Base-by-base conservation (phyloP, 352 stramenopile genomes). In the Saprolegnia diclina region DNA sequence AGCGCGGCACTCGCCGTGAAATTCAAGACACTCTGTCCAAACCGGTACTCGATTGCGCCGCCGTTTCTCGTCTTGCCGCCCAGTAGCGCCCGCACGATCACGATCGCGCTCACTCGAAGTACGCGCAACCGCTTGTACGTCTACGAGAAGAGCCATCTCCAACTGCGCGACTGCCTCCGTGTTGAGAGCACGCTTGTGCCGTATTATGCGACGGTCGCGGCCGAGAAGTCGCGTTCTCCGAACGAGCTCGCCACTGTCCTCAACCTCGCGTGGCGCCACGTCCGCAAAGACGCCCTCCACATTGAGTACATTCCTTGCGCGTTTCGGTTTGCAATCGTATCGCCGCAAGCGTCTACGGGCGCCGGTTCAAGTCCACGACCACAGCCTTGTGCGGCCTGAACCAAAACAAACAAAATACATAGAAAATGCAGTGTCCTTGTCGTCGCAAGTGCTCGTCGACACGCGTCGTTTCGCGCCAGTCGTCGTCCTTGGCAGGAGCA, bases 91-190 rank as follows among this genome's bases (percentile, higher is more conserved):
- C 52, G 35, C 24, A 19, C 52, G 4, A 24, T 59, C 13, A 24
- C n/a, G 13, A 59, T 59, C 24, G 24, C 52, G 11, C 52, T 59
- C 35, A 59, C 52, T 13, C 24, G 52, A 9, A 19, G 11, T 24
- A 59, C 52, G 9, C 52, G 52, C 52, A n/a, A 59, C 35, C 52
- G 52, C 19, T 24, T 59, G 52, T 59, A 59, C 52, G 35, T 59
- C 3, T 59, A 59, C 9, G 52, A 59, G 35, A 59, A 59, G 19
- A 59, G 52, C 9, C 52, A 59, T 16, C 52, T 59, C 9, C 52
- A n/a, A 9, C 52, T 59, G 24, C 52, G 52, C 35, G 52, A 59
- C 35, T 59, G 52, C n/a, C 52, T 59, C 19, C 52, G 52, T 24
- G 35, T 59, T 9, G 52, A 59, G 35, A 59, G 52, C 52, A 7